Evolutionary conservation across 768 basidiomycete genomes (phyloP).

Genomic region (Amanita molliuscula): DNA sequence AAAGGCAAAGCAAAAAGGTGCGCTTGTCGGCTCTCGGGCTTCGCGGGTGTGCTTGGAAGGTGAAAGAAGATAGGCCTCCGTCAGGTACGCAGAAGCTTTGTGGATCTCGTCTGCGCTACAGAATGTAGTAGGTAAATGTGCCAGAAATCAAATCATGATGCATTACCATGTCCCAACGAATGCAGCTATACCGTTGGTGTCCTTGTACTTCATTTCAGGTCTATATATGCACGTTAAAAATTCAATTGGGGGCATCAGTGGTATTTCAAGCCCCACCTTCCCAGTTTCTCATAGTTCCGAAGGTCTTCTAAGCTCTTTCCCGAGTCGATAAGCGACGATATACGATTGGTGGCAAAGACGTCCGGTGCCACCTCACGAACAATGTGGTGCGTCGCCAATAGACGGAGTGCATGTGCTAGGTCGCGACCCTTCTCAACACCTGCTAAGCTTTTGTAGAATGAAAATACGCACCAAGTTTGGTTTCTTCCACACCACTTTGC

Average conservation of each 20-base stretch:
- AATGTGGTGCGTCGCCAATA: constrained; percentile 73
- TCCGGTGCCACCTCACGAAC: constrained; percentile 59
- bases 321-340: constrained; percentile 59
- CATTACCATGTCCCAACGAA: constrained; percentile 61
- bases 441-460: neutral
- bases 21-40: constrained; percentile 35
- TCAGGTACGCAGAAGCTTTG: constrained; percentile 67
- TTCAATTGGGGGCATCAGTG: neutral
- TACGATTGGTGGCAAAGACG: constrained; percentile 62
- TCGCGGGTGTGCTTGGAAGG: constrained; percentile 20
- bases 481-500: constrained; percentile 31
- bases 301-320: constrained; percentile 46
- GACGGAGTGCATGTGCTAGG: constrained; percentile 60
- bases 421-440: neutral
- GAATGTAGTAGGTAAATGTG: neutral
- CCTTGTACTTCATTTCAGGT: constrained; percentile 54
- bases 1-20: constrained; percentile 72
- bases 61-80: constrained; percentile 48
- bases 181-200: constrained; percentile 56
- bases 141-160: neutral
- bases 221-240: constrained; percentile 19
- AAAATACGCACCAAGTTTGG: constrained; percentile 37
- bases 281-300: constrained; percentile 21
- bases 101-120: constrained; percentile 65
- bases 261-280: constrained; percentile 25